phyloP scores from a whole-genome alignment of 345 rosid genomes.

The thale cress (Arabidopsis thaliana) region TAIR10.1 NC_003074.8:19149001-19149500 shows the following conservation, averaged over 20 bases:
- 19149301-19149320: constrained; percentile 73
- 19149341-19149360: constrained; percentile 84
- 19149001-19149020: constrained; percentile 44
- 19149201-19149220: constrained; percentile 37
- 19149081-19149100: constrained; percentile 43
- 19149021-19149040: constrained; percentile 19
- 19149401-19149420: constrained; percentile 33
- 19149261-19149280: constrained; percentile 47
- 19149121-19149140: constrained; percentile 35
- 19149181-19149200: not conserved
- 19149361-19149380: constrained; percentile 89
- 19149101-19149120: constrained; percentile 38
- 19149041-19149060: constrained; percentile 5
- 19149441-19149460: not conserved
- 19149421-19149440: constrained; percentile 6
- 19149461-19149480: constrained; percentile 37
- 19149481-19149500: constrained; percentile 55
- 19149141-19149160: not conserved
- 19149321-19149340: constrained; percentile 78
- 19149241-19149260: constrained; percentile 53
- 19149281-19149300: constrained; percentile 79
- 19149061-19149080: constrained; percentile 13
- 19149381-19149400: constrained; percentile 47
- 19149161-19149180: constrained; percentile 7
- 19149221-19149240: constrained; percentile 71